A percentile compares a stretch with the other conserved stretches of the same genome.
Conservation (phyloP, 164 flowering plant genomes). For the Berberis vulgaris region DNA sequence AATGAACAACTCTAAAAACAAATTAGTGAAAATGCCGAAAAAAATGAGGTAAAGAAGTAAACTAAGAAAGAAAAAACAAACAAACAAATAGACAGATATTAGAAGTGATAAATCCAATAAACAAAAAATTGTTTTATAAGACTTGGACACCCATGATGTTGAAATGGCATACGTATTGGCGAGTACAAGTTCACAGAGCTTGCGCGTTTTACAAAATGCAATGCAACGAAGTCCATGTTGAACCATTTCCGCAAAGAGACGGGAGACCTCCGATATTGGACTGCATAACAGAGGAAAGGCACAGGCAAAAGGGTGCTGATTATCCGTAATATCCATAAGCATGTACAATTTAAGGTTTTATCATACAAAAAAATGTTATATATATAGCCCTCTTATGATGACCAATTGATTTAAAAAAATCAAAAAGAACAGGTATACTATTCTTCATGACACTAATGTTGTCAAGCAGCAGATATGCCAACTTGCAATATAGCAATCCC, state of each 20-base stretch:
- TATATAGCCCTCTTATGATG: too few species aligned
- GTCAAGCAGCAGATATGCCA: too few species aligned
- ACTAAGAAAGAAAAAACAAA: not conserved
- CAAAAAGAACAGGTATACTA: too few species aligned
- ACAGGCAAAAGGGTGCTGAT: conserved; percentile 2
- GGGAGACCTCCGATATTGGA: conserved; percentile 67
- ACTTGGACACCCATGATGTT: not conserved
- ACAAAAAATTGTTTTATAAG: not conserved
- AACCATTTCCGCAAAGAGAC: conserved; percentile 90
- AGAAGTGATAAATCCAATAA: not conserved
- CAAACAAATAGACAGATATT: not conserved
- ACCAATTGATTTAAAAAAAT: too few species aligned
- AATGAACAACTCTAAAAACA: too few species aligned
- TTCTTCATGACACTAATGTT: too few species aligned
- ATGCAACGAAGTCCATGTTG: conserved; percentile 95
- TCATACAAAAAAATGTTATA: too few species aligned
- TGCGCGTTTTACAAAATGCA: conserved; percentile 91
- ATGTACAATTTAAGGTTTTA: not conserved
- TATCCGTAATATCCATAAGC: not conserved
- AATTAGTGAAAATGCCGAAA: not conserved
- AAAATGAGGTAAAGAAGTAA: not conserved
- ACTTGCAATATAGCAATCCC: too few species aligned
- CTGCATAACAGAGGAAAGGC: conserved; percentile 38
- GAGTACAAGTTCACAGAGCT: conserved; percentile 89
- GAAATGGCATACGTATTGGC: conserved; percentile 62